These are phyloP conservation scores for Cyanidiococcus yangmingshanensis DNA, from an alignment of 23 red algal species.

Conservation along the genomic window DNA sequence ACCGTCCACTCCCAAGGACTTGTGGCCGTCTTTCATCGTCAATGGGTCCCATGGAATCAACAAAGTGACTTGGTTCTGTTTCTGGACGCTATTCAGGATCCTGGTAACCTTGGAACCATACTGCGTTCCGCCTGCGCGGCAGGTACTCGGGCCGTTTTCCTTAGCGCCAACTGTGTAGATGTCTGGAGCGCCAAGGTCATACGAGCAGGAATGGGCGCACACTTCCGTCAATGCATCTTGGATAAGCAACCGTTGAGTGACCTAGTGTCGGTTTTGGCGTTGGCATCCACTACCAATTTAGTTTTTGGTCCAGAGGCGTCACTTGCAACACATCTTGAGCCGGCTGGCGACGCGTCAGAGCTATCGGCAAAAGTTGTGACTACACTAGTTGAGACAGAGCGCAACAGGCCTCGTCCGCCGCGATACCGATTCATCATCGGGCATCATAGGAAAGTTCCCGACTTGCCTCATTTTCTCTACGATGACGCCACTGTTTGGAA, in stretches of 20 bases:
- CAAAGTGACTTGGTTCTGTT: conserved; percentile 29
- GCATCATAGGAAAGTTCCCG: neutral
- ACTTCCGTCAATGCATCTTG: conserved; percentile 51
- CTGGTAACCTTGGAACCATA: conserved; percentile 83
- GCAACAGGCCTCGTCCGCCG: neutral
- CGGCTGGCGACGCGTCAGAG: conserved; percentile 31
- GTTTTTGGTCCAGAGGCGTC: neutral
- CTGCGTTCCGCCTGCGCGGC: conserved; percentile 64
- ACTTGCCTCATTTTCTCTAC: neutral
- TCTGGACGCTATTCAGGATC: conserved; percentile 68
- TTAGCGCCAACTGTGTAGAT: conserved; percentile 62
- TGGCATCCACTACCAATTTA: neutral
- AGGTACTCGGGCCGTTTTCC: conserved; percentile 37
- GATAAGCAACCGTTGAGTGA: conserved; percentile 26
- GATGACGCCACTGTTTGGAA: neutral
- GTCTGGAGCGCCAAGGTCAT: conserved; percentile 71
- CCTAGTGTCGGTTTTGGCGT: conserved; percentile 11
- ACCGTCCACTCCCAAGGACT: neutral
- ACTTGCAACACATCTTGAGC: conserved; percentile 14
- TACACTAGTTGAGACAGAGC: neutral
- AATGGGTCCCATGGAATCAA: neutral
- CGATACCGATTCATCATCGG: neutral
- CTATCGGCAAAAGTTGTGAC: conserved; percentile 20
- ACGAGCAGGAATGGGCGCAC: conserved; percentile 91
- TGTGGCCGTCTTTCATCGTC: conserved; percentile 3